Conservation (phyloP, 208 protist genomes). For the Trypanosoma melophagium region DNA sequence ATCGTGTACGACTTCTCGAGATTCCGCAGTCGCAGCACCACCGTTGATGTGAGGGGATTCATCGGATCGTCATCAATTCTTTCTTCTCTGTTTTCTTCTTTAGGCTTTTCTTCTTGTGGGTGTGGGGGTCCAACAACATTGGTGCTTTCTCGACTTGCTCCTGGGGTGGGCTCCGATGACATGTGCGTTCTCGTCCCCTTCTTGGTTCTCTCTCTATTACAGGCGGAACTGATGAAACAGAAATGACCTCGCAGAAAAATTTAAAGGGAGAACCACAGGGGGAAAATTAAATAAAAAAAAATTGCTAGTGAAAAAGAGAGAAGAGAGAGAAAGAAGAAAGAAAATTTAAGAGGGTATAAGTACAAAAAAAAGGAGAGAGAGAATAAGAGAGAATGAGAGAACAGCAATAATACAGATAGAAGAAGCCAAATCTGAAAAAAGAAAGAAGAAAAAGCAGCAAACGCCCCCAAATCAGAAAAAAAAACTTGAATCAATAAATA, state of each 20-base stretch:
- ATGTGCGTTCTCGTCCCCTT: too few relatives aligned
- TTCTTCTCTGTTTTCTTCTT: neutral
- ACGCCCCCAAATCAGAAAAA: neutral
- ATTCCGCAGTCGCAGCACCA: constrained; percentile 61
- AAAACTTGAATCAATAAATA: neutral
- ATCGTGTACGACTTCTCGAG: constrained; percentile 77
- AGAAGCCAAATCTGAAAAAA: neutral
- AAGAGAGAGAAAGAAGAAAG: constrained; percentile 10
- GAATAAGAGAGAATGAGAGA: constrained; percentile 1
- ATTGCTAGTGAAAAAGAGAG: neutral
- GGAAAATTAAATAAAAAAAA: neutral
- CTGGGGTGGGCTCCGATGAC: too few relatives aligned
- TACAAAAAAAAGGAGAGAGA: neutral
- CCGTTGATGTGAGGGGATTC: neutral
- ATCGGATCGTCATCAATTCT: neutral
- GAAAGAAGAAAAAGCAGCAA: neutral
- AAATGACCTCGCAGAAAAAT: too few relatives aligned
- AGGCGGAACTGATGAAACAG: too few relatives aligned
- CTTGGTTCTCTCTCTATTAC: too few relatives aligned
- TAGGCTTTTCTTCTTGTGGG: too few relatives aligned
- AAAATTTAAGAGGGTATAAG: neutral
- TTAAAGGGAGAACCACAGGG: too few relatives aligned
- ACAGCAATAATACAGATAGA: neutral
- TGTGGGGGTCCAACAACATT: too few relatives aligned
- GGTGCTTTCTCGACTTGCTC: too few relatives aligned